A percentile compares a stretch with the other conserved stretches of the same genome.
These are phyloP conservation scores for Huntiella decipiens DNA, from an alignment of 2,329 filamentous ascomycete genomes.

Conservation along the genomic window DNA sequence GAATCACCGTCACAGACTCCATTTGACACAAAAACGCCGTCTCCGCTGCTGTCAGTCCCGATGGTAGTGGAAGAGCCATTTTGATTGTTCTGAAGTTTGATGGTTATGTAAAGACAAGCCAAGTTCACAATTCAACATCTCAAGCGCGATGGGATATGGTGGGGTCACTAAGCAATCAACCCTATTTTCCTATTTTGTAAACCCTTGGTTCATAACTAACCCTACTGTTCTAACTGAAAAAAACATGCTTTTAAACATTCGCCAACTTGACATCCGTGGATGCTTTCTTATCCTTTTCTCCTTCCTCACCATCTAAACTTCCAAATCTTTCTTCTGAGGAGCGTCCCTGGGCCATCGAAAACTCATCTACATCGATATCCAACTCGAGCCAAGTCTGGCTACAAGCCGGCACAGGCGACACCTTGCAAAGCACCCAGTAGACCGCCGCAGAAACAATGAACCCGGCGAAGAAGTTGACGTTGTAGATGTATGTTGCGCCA, in stretches of 20 bases:
- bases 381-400: constrained; percentile 65
- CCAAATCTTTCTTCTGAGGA: constrained; percentile 14
- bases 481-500: constrained; percentile 72
- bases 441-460: constrained; percentile 48
- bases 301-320: constrained; percentile 23
- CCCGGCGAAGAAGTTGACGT: constrained; percentile 76
- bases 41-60: constrained; percentile 59
- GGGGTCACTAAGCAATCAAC: neutral
- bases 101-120: too few species aligned
- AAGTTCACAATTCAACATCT: too few species aligned
- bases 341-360: constrained; percentile 25
- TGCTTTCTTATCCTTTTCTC: constrained; percentile 9
- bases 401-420: constrained; percentile 55
- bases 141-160: too few species aligned
- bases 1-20: constrained; percentile 85
- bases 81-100: neutral
- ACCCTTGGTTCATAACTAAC: neutral
- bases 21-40: constrained; percentile 93
- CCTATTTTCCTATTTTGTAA: neutral
- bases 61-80: constrained; percentile 31
- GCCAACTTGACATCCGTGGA: constrained; percentile 9
- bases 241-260: neutral
- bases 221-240: neutral
- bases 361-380: constrained; percentile 39
- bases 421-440: constrained; percentile 52